Percentiles rank a stretch among this genome's conserved stretches.
phyloP scores from a whole-genome alignment of 352 stramenopile genomes.

The Pythium graminicola region DNA sequence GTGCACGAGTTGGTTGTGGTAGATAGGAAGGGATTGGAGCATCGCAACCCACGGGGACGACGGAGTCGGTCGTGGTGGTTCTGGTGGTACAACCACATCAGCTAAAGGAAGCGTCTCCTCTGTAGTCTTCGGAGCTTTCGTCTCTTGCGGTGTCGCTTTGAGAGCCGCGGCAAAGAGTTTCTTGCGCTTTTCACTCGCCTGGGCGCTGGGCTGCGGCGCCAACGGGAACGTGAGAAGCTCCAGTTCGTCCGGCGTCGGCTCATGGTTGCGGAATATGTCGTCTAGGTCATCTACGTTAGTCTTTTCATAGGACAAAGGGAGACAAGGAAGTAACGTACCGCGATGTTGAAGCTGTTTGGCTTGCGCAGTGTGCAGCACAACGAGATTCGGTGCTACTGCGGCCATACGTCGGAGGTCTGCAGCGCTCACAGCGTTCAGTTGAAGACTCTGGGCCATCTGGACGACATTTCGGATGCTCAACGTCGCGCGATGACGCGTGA shows the following conservation, averaged over 20 bases:
- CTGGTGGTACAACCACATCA: background rate
- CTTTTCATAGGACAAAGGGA: background rate
- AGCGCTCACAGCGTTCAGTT: slow-evolving; percentile 28
- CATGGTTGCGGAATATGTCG: slow-evolving; percentile 22
- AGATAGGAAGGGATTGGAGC: slow-evolving; percentile 47
- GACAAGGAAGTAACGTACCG: slow-evolving; percentile 5
- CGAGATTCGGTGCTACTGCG: slow-evolving; percentile 36
- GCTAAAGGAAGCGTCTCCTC: too few species aligned
- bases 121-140: background rate
- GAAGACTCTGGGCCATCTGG: slow-evolving; percentile 55
- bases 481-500: slow-evolving; percentile 36
- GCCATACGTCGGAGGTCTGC: slow-evolving; percentile 39
- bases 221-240: slow-evolving; percentile 58
- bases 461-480: slow-evolving; percentile 50
- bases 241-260: slow-evolving; percentile 18
- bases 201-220: slow-evolving; percentile 49
- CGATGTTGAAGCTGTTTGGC: slow-evolving; percentile 28
- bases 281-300: slow-evolving; percentile 5
- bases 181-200: slow-evolving; percentile 48
- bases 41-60: slow-evolving; percentile 38
- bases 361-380: slow-evolving; percentile 30
- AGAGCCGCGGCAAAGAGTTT: slow-evolving; percentile 49
- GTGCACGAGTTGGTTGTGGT: slow-evolving; percentile 75
- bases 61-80: background rate
- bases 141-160: slow-evolving; percentile 3